Evolutionary conservation across 2,329 filamentous ascomycete genomes (phyloP), one percentile per base, ranked within the genome.

Genomic region (Penicillium griseofulvum): DNA sequence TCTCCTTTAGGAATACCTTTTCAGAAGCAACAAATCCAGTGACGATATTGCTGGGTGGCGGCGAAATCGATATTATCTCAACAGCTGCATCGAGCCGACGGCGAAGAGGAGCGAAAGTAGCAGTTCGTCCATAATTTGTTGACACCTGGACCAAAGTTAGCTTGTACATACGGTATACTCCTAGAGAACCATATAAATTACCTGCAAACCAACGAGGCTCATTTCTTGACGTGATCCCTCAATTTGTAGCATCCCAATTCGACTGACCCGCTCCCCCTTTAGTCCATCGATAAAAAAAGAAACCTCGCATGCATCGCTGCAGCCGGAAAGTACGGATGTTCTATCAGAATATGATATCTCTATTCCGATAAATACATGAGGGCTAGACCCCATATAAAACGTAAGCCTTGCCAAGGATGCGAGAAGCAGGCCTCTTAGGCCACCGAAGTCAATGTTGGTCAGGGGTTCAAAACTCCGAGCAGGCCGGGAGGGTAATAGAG

Each of bases 371-470:
- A 45, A 22, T 5, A 45, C 17, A 11, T 22, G 3, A 16, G 26
- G 26, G 28, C 5, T 1, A 17, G 42, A 31, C 22, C n/a, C 11
- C 17, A 33, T 22, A 44, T 44, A 5, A 12, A 44, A 31, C 4
- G 42, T 44, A 19, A 44, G 28, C 12, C 42, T 17, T 33, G 42
- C 3, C 11, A 44, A 31, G 7, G n/a, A 44, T 4, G 26, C 7
- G 28, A 44, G 42, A 31, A 44, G 16, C 5, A 44, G 16, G 28
- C 42, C 42, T 22, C 11, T 19, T 44, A n/a, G 26, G 6, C 42
- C 42, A 17, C 42, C 28, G 33, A 44, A 44, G n/a, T 44, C 42
- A 44, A 44, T 33, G 6, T 22, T 44, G 11, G 42, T 44, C 11
- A 44, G 19, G 2, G 28, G 6, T 3, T 9, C 6, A 19, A 44